Evolutionary conservation across 2,329 filamentous ascomycete species (phyloP).

Genomic region (Xylaria sp.): DNA sequence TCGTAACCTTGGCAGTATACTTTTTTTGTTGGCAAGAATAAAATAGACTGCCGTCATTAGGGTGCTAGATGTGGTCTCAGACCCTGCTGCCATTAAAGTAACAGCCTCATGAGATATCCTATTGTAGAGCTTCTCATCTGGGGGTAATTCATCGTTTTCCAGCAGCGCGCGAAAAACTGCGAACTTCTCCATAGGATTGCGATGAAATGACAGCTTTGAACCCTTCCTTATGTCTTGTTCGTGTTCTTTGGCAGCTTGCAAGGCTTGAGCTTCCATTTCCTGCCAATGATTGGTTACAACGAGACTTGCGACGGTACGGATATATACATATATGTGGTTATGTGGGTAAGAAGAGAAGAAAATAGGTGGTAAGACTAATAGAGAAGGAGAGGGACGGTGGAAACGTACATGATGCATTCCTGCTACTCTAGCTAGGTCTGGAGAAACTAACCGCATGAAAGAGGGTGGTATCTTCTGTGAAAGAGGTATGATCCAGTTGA

Average conservation of each 20-base stretch:
- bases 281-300: background rate
- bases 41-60: slow-evolving; percentile 32
- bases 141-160: slow-evolving; percentile 27
- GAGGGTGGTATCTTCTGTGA: slow-evolving; percentile 24
- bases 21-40: slow-evolving; percentile 27
- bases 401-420: slow-evolving; percentile 33
- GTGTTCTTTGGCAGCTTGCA: slow-evolving; percentile 22
- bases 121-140: slow-evolving; percentile 30
- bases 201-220: slow-evolving; percentile 4
- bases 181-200: slow-evolving; percentile 24
- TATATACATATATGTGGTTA: background rate
- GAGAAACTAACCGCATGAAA: slow-evolving; percentile 20
- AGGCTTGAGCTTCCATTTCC: slow-evolving; percentile 33
- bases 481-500: slow-evolving; percentile 36
- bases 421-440: slow-evolving; percentile 26
- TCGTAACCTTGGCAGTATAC: slow-evolving; percentile 25
- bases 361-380: background rate
- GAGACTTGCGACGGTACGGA: background rate
- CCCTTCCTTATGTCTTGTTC: slow-evolving; percentile 6
- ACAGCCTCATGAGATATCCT: slow-evolving; percentile 38
- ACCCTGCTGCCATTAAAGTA: slow-evolving; percentile 34
- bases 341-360: background rate
- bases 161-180: slow-evolving; percentile 32
- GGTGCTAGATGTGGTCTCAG: slow-evolving; percentile 30
- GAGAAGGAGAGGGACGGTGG: background rate